Percentiles rank a stretch among this genome's conserved stretches.
Evolutionary conservation across 1,139 yeast species (phyloP).

Genomic region (Meyerozyma sp.): DNA sequence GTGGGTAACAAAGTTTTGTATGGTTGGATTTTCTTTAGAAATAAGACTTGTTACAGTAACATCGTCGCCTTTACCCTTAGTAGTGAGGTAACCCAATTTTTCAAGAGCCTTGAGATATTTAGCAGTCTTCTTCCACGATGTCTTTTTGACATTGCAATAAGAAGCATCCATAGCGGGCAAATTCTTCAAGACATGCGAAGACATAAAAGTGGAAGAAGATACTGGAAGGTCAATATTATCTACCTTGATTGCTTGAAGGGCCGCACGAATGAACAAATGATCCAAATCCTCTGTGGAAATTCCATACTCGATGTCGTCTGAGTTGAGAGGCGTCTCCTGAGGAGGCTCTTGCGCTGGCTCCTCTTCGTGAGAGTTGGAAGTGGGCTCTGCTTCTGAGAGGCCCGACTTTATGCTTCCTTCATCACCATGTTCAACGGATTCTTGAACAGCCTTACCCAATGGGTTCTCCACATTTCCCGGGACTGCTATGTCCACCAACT

Average conservation of each 20-base stretch:
- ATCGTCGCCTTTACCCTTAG: conserved; percentile 79
- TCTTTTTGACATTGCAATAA: conserved; percentile 67
- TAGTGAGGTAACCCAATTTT: conserved; percentile 56
- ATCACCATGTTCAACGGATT: conserved; percentile 4
- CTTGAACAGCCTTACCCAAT: conserved; percentile 7
- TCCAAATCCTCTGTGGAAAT: conserved; percentile 72
- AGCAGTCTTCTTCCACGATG: conserved; percentile 86
- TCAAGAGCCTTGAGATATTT: conserved; percentile 85
- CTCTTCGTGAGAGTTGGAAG: background rate
- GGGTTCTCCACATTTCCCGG: conserved; percentile 27
- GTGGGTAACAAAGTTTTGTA: conserved; percentile 63
- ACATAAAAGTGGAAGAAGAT: conserved; percentile 68
- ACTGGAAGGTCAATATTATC: conserved; percentile 58
- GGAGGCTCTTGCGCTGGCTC: no score
- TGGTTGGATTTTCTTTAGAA: conserved; percentile 42
- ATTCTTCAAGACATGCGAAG: conserved; percentile 62
- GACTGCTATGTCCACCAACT: conserved; percentile 37
- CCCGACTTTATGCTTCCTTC: conserved; percentile 8
- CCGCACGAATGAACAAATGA: conserved; percentile 62
- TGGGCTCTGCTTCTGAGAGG: conserved; percentile 4
- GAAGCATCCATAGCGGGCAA: conserved; percentile 53
- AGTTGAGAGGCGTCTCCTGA: conserved; percentile 1
- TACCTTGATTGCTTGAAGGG: conserved; percentile 61
- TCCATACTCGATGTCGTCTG: conserved; percentile 11
- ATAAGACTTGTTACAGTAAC: conserved; percentile 49